These are phyloP conservation scores for Nicotiana benthamiana DNA, from an alignment of 257 asterid genomes.

Conservation along the genomic window DNA sequence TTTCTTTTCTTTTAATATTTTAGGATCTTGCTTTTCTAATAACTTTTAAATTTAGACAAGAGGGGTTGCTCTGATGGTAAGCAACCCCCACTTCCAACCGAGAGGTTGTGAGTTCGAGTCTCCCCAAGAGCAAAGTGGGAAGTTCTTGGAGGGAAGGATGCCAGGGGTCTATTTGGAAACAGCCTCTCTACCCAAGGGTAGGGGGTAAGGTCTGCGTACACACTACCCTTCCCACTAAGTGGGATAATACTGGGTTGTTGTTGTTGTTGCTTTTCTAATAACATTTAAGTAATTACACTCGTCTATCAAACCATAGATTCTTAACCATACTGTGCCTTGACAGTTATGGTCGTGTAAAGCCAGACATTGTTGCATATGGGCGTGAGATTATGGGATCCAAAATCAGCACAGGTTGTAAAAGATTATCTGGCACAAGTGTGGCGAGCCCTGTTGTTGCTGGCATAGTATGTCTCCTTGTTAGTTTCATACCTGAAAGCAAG, in stretches of 20 bases:
- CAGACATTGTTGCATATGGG: slow-evolving; percentile 95
- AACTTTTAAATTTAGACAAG: no score
- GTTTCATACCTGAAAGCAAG: slow-evolving; percentile 68
- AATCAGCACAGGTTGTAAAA: slow-evolving; percentile 92
- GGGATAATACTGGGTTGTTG: no score
- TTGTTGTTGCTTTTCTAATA: not conserved
- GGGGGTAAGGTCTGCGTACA: no score
- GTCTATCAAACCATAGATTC: slow-evolving; percentile 3
- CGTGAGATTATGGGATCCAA: slow-evolving; percentile 94
- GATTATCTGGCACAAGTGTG: slow-evolving; percentile 96
- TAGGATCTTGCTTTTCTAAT: not conserved
- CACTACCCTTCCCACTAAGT: no score
- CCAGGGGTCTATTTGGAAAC: no score
- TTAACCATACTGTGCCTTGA: slow-evolving; percentile 18
- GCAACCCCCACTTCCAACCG: no score
- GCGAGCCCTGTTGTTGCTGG: slow-evolving; percentile 99
- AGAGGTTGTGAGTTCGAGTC: no score
- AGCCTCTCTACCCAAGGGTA: no score
- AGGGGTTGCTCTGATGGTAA: no score
- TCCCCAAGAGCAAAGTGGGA: no score
- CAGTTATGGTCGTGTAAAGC: slow-evolving; percentile 97
- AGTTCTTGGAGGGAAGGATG: no score
- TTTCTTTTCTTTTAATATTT: not conserved
- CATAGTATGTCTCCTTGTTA: slow-evolving; percentile 88
- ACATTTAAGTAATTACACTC: not conserved